phyloP scores from a whole-genome alignment of 192 early-diverging fungal genomes.

The Gigaspora rosea region DNA sequence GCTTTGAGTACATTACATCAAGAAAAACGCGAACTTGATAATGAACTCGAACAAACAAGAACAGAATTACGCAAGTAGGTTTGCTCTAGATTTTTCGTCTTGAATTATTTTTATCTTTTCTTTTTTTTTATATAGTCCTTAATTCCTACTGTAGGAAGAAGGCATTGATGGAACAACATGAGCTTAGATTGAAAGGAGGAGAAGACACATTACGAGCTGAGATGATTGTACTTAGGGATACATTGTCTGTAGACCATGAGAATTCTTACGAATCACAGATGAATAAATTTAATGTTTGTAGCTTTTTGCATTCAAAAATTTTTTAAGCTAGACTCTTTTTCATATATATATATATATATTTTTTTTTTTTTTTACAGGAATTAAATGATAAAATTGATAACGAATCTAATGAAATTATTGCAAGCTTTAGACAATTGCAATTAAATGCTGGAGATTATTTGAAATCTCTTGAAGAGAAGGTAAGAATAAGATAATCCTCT shows the following conservation, averaged over 20 bases:
- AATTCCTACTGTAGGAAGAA: conserved; percentile 32
- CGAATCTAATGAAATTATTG: conserved; percentile 37
- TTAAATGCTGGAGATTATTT: conserved; percentile 22
- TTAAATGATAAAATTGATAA: conserved; percentile 33
- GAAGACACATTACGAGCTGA: conserved; percentile 33
- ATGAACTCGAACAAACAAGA: conserved; percentile 40
- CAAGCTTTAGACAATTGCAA: conserved; percentile 26
- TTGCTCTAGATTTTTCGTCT: not conserved
- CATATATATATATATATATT: no score
- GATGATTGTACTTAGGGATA: conserved; percentile 35
- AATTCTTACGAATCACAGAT: conserved; percentile 27
- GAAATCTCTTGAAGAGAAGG: conserved; percentile 22
- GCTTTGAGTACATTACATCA: conserved; percentile 40
- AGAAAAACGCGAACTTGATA: conserved; percentile 42
- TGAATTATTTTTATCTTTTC: not conserved
- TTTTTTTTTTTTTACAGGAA: not conserved
- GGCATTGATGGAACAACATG: conserved; percentile 31
- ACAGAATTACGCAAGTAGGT: conserved; percentile 39
- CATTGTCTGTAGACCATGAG: conserved; percentile 35
- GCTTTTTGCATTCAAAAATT: not conserved
- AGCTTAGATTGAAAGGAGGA: conserved; percentile 27
- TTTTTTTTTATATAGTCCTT: not conserved
- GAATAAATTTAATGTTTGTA: conserved; percentile 7
- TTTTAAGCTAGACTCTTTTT: not conserved
- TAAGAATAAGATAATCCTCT: not conserved